phyloP scores from a whole-genome alignment of 2,329 filamentous ascomycete species.

The Xylaria sp. region DNA sequence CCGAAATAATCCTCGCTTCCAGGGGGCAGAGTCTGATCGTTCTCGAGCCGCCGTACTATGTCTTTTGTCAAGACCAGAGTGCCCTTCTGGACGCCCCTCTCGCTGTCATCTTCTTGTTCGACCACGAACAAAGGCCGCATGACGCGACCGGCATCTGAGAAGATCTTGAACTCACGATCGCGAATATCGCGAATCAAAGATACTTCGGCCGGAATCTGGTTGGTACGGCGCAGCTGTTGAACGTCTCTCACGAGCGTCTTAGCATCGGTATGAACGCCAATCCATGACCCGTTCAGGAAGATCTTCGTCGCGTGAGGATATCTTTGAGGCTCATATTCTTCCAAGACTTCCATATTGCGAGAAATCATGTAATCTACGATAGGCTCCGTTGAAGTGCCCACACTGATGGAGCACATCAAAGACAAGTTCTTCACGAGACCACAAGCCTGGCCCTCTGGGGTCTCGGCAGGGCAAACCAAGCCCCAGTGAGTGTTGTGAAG shows the following conservation, averaged over 20 bases:
- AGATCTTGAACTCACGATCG: conserved; percentile 97
- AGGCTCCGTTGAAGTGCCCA: conserved; percentile 84
- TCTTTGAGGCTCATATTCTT: conserved; percentile 83
- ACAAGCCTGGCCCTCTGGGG: conserved; percentile 96
- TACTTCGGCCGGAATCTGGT: conserved; percentile 84
- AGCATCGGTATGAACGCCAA: conserved; percentile 87
- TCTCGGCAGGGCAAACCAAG: conserved; percentile 93
- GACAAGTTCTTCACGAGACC: conserved; percentile 97
- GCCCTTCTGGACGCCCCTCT: conserved; percentile 54
- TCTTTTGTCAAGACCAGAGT: conserved; percentile 78
- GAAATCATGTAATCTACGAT: conserved; percentile 95
- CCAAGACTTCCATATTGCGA: conserved; percentile 90
- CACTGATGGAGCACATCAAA: conserved; percentile 96
- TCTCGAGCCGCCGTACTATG: conserved; percentile 68
- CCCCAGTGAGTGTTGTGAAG: conserved; percentile 99
- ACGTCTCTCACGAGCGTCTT: conserved; percentile 77
- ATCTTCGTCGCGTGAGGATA: conserved; percentile 95
- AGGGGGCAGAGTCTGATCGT: conserved; percentile 61
- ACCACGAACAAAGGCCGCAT: conserved; percentile 92
- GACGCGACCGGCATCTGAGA: conserved; percentile 92
- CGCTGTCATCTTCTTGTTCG: conserved; percentile 75
- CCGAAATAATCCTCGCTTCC: conserved; percentile 64
- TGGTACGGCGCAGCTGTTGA: conserved; percentile 69
- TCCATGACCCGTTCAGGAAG: conserved; percentile 97
- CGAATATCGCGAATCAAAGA: conserved; percentile 94